Base-by-base conservation (phyloP, 345 rosid genomes). In the Populus deltoides region DNA sequence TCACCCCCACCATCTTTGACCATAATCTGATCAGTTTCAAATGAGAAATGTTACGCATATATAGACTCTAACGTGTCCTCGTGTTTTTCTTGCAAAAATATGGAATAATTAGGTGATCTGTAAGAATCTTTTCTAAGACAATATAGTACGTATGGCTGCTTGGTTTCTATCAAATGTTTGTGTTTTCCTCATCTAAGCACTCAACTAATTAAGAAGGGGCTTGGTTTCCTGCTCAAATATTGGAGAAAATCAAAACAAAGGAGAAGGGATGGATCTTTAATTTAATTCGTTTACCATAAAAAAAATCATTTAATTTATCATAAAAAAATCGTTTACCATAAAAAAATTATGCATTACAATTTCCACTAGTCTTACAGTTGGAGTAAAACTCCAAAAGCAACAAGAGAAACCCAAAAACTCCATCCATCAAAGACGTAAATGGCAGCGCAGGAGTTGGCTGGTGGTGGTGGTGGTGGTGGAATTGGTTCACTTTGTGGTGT, bases 1-100 rank as follows among this genome's bases (percentile, higher is more conserved):
- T 77, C 83, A 88, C 77, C 87, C 82, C 80, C 83, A 77, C 39
- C 77, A 66, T 36, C 74, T 57, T 43, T 71, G 59, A 77, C 43
- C 55, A 51, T 15, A 15, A 47, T 47, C 51, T 47, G 51, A 47
- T 15, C 18, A 15, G 16, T 47, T 47, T 47, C 51, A 47, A 12
- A 47, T 13, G 51, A 47, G 51, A 47, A 47, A 68, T 22, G 38
- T 38, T 68, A 22, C 4, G 1, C 45, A 68, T 18, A n/a, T 7
- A 24, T 3, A n/a, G 47, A 38, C 20, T 68, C n/a, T 38, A 41
- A 41, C 45, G 45, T 8, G 0, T 2, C 45, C 45, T 9, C 11
- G 12, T 41, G 10, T 41, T 41, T 41, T 41, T 10, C 45, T 41
- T 41, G 12, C 45, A 10, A 41, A 13, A 18, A 47, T 47, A 47